These are phyloP conservation scores for Plenodomus biglobosus DNA, from an alignment of 2,329 filamentous ascomycete genomes.

Conservation along the genomic window DNA sequence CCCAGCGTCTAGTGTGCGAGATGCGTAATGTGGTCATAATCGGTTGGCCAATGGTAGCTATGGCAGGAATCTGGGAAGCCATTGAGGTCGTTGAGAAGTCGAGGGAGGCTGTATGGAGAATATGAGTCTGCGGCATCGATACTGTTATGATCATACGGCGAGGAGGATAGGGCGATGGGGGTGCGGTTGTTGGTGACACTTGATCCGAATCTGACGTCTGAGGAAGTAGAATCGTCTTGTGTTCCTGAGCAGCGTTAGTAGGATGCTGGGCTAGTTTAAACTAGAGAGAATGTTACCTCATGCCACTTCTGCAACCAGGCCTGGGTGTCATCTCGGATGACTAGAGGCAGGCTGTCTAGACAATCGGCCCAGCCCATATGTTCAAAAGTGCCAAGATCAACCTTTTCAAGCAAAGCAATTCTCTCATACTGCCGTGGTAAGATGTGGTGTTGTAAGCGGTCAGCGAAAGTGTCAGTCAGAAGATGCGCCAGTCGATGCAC, in stretches of 20 bases:
- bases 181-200: conserved; percentile 15
- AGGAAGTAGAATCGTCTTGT: conserved; percentile 28
- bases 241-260: conserved; percentile 25
- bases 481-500: conserved; percentile 54
- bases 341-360: conserved; percentile 53
- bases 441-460: conserved; percentile 50
- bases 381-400: conserved; percentile 55
- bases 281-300: conserved; percentile 43
- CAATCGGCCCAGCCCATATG: conserved; percentile 57
- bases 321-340: conserved; percentile 48
- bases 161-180: conserved; percentile 44
- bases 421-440: conserved; percentile 55
- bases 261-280: neutral
- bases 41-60: conserved; percentile 64
- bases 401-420: conserved; percentile 56
- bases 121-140: conserved; percentile 78
- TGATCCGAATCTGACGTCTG: conserved; percentile 6
- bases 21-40: conserved; percentile 63
- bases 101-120: conserved; percentile 78
- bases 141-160: conserved; percentile 83
- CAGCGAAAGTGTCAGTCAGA: conserved; percentile 54
- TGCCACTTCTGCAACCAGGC: conserved; percentile 62
- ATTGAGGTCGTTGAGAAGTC: conserved; percentile 34
- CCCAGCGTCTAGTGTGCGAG: conserved; percentile 59
- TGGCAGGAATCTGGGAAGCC: conserved; percentile 25